Evolutionary conservation across 164 flowering plant species (phyloP).

Genomic region (Piper betle): DNA sequence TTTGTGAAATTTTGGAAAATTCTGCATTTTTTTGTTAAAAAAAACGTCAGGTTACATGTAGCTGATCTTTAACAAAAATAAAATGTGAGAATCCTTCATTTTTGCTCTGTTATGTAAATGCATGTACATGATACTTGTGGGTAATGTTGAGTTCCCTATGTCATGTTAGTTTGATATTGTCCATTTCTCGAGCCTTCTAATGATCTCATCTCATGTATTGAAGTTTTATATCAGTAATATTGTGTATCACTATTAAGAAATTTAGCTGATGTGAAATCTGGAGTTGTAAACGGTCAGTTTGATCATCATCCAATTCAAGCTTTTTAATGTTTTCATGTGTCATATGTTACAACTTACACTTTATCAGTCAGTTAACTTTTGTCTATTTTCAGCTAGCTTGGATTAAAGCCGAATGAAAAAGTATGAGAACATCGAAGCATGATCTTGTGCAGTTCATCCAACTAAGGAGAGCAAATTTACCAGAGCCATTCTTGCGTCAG

Average conservation of each 20-base stretch:
- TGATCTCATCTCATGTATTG: not conserved
- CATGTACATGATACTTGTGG: not conserved
- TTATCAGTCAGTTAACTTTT: too few relatives aligned
- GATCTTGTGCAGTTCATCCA: slow-evolving; percentile 1
- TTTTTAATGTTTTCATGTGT: not conserved
- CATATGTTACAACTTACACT: not conserved
- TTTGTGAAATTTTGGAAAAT: too few relatives aligned
- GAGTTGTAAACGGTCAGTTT: not conserved
- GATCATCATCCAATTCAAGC: not conserved
- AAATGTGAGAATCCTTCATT: too few relatives aligned
- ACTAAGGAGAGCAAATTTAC: not conserved
- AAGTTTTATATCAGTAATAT: not conserved
- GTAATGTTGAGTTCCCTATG: not conserved
- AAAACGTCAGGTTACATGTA: too few relatives aligned
- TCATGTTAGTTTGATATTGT: not conserved
- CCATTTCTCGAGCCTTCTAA: not conserved
- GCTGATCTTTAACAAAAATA: too few relatives aligned
- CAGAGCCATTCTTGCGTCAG: not conserved
- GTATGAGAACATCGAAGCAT: not conserved
- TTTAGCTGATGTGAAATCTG: too few relatives aligned
- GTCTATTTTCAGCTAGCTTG: not conserved
- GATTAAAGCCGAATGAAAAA: not conserved
- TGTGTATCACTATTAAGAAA: too few relatives aligned
- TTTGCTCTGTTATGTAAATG: not conserved
- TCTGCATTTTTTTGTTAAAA: too few relatives aligned